Percentiles rank a stretch among this genome's conserved stretches.
Conservation (phyloP, 163 green algal genomes). For the Smithsoniella earleae region DNA sequence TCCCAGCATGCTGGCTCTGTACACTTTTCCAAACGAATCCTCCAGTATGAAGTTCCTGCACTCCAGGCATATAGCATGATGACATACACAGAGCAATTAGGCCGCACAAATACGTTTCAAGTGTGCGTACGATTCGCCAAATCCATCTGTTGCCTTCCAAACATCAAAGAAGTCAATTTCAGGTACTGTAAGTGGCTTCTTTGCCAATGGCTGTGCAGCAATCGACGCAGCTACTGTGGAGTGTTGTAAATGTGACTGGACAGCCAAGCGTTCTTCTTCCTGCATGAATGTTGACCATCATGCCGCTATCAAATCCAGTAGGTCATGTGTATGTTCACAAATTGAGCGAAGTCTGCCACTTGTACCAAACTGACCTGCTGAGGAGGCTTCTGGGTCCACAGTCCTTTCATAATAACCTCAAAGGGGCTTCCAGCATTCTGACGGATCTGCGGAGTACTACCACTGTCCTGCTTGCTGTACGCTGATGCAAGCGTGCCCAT, state of each 20-base stretch:
- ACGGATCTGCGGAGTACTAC: too few species aligned
- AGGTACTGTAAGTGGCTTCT: not conserved
- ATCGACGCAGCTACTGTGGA: not conserved
- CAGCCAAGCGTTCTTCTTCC: constrained; percentile 17
- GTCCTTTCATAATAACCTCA: not conserved
- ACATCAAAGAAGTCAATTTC: constrained; percentile 14
- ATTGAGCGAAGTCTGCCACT: too few species aligned
- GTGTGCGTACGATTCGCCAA: not conserved
- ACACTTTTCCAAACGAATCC: constrained; percentile 20
- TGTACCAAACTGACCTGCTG: too few species aligned
- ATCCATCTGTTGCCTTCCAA: constrained; percentile 23
- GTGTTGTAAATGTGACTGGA: constrained; percentile 6
- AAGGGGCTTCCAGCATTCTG: constrained; percentile 6
- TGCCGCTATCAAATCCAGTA: not conserved
- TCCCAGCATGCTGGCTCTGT: constrained; percentile 8
- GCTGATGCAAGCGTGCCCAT: not conserved
- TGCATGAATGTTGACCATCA: too few species aligned
- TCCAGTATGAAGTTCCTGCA: constrained; percentile 29
- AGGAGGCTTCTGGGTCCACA: not conserved
- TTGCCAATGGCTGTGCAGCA: not conserved
- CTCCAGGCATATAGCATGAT: too few species aligned
- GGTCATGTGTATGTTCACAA: too few species aligned
- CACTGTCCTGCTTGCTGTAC: not conserved
- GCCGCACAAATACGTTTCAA: too few species aligned
- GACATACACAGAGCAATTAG: too few species aligned